phyloP scores from a whole-genome alignment of 768 basidiomycete genomes.

The Naganishia friedmannii region DNA sequence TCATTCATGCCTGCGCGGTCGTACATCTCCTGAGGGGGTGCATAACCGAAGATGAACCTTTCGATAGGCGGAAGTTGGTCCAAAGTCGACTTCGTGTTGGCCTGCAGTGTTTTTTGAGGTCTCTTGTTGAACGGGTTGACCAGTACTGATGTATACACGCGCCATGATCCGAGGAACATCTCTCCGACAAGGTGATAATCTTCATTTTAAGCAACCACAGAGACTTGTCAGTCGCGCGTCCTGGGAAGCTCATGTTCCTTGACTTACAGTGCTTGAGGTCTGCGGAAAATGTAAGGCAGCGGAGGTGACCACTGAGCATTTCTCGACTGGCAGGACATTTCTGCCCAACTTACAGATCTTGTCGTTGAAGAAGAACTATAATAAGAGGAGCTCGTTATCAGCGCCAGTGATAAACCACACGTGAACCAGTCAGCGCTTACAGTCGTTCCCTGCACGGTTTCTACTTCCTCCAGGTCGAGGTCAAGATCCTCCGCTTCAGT shows the following conservation, averaged over 20 bases:
- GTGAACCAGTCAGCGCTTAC: constrained; percentile 20
- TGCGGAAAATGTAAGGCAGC: not conserved
- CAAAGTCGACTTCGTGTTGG: not conserved
- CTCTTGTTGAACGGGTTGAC: constrained; percentile 24
- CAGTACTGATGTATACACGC: constrained; percentile 36
- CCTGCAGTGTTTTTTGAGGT: constrained; percentile 22
- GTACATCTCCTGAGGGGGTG: constrained; percentile 26
- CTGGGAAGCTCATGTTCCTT: too few relatives aligned
- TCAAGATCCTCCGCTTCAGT: constrained; percentile 19
- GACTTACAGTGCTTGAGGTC: constrained; percentile 36
- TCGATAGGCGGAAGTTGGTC: constrained; percentile 5
- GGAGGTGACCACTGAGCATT: not conserved
- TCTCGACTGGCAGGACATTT: not conserved
- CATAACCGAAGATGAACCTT: constrained; percentile 17
- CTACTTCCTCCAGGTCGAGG: constrained; percentile 27
- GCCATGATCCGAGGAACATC: constrained; percentile 38
- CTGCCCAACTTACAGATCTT: constrained; percentile 34
- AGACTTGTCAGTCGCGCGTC: too few relatives aligned
- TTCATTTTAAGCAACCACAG: not conserved
- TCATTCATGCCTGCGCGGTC: constrained; percentile 37
- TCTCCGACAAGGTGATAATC: constrained; percentile 44
- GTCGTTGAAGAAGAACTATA: constrained; percentile 40
- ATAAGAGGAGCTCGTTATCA: not conserved
- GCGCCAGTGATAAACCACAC: not conserved
- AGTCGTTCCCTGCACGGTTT: constrained; percentile 30